Conservation (phyloP, 2,329 filamentous ascomycete genomes). For the Aspergillus neotritici region DNA sequence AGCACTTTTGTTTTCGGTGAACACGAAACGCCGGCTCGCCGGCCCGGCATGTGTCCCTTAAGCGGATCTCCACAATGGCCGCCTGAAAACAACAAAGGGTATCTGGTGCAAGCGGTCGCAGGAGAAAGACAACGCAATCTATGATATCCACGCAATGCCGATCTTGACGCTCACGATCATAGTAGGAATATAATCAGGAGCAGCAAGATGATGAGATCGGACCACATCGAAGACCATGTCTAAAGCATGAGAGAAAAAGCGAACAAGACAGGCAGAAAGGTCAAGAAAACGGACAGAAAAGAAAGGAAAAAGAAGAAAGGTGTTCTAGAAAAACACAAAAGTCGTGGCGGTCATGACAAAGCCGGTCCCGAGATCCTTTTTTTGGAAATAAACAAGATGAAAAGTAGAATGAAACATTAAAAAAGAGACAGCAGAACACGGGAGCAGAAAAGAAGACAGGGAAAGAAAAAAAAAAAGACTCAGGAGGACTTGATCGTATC, state of each 20-base stretch:
- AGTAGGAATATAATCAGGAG: constrained; percentile 21
- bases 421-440: no score
- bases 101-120: constrained; percentile 44
- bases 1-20: constrained; percentile 29
- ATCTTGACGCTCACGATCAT: constrained; percentile 28
- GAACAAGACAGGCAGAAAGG: constrained; percentile 21
- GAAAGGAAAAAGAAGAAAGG: constrained; percentile 16
- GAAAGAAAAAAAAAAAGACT: constrained; percentile 22
- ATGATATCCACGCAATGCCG: constrained; percentile 45
- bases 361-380: constrained; percentile 29
- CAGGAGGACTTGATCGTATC: constrained; percentile 38
- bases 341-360: constrained; percentile 44
- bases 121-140: constrained; percentile 48
- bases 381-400: no score
- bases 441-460: constrained; percentile 14
- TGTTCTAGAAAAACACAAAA: constrained; percentile 26
- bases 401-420: no score
- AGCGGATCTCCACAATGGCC: constrained; percentile 33
- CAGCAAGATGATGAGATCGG: constrained; percentile 28
- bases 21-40: constrained; percentile 32
- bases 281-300: constrained; percentile 20
- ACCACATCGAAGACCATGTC: constrained; percentile 37
- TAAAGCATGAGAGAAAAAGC: constrained; percentile 29
- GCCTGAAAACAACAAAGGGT: constrained; percentile 42
- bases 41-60: constrained; percentile 37